These are phyloP conservation scores for Cryptosporidium canis DNA, from an alignment of 169 alveolate species.

Conservation along the genomic window DNA sequence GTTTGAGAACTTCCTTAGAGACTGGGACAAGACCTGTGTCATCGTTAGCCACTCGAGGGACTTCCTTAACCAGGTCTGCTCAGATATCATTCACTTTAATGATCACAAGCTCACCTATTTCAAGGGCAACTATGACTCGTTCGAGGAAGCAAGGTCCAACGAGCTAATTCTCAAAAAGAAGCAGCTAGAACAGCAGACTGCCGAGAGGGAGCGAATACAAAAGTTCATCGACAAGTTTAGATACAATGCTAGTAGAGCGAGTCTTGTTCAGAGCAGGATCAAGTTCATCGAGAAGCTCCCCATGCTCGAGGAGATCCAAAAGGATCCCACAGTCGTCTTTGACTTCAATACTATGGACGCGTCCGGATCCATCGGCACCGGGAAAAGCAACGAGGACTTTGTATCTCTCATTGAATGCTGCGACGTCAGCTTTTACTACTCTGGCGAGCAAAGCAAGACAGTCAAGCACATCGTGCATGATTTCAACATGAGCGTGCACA, in stretches of 20 bases:
- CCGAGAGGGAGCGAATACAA: slow-evolving; percentile 92
- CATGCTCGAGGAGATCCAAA: slow-evolving; percentile 91
- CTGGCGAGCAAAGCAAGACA: slow-evolving; percentile 40
- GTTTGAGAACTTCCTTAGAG: slow-evolving; percentile 92
- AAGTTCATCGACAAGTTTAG: slow-evolving; percentile 94
- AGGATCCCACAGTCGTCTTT: slow-evolving; percentile 91
- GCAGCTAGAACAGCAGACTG: slow-evolving; percentile 88
- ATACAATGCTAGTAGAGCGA: slow-evolving; percentile 93
- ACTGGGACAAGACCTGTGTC: slow-evolving; percentile 91
- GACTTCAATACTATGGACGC: slow-evolving; percentile 43
- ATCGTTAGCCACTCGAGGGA: slow-evolving; percentile 97
- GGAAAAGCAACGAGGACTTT: background rate
- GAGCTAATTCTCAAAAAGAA: slow-evolving; percentile 86
- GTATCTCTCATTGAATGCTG: slow-evolving; percentile 50
- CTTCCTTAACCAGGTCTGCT: slow-evolving; percentile 93
- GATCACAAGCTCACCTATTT: slow-evolving; percentile 87
- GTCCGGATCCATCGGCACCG: background rate
- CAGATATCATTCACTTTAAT: slow-evolving; percentile 94
- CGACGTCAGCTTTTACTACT: slow-evolving; percentile 38
- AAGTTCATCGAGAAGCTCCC: slow-evolving; percentile 93
- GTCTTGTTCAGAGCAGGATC: slow-evolving; percentile 94
- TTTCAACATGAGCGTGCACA: slow-evolving; percentile 79
- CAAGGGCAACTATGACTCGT: slow-evolving; percentile 94
- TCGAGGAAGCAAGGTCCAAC: slow-evolving; percentile 91
- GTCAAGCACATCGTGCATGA: slow-evolving; percentile 69